Base-by-base conservation (phyloP, 257 asterid genomes). In the Solanum sejunctum region DNA sequence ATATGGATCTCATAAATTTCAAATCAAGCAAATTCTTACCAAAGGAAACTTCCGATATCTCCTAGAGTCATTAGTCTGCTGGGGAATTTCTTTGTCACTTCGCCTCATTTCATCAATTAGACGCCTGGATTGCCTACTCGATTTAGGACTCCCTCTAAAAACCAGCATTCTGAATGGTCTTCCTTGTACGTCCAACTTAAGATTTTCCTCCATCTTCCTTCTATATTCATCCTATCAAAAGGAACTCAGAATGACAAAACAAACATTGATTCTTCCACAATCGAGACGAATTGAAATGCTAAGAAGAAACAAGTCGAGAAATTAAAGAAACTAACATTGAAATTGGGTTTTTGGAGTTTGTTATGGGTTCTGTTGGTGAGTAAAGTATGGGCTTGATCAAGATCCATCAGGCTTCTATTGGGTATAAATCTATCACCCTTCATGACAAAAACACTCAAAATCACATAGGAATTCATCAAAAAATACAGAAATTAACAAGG, bases 381-480 rank as follows among this genome's bases (percentile, higher is more conserved):
- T 64, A 86, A 86, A 78, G 89, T 88, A 45, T 86, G 93, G 72
- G 97, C 97, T 90, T 89, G 98, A 91, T 92, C 93, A 83, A 95
- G 91, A 93, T 95, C 92, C 98, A 94, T 95, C 89, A 94, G 87
- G 87, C 98, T 95, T 91, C 98, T 82, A 75, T 91, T 95, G 7
- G 98, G 98, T 75, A 95, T 95, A 84, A 95, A 95, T 85, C 98
- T 89, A 89, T 95, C 98, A 39, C 97, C 98, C 98, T 93, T 84
- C n/a, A 75, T 41, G 8, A 43, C 82, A 52, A 78, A 47, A 23
- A 28, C 82, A 73, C 66, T 51, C 58, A 47, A 85, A 45, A 86
- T 18, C 41, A 66, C 69, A 52, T 18, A 86, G 32, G 11, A 51
- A 64, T 63, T 60, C 86, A 84, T 66, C 13, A 36, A 47, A 82